Evolutionary conservation across 2,329 filamentous ascomycete genomes (phyloP).

Genomic region (Beauveria pseudobassiana): DNA sequence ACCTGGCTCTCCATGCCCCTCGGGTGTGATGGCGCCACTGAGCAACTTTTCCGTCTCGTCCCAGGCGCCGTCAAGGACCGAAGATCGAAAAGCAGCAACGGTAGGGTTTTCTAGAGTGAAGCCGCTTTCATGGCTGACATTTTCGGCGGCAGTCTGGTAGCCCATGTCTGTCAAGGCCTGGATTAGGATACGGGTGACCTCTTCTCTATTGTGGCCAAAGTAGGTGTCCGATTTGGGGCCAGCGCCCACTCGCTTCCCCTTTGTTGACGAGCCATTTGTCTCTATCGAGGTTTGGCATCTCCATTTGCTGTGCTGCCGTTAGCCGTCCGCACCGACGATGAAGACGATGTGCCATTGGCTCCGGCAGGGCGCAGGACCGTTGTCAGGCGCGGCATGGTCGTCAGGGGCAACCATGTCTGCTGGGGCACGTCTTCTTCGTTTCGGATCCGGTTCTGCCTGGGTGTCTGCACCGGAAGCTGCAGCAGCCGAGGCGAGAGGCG

Average conservation of each 20-base stretch:
- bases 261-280: conserved; percentile 47
- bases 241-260: conserved; percentile 17
- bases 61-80: conserved; percentile 78
- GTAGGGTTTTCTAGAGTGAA: conserved; percentile 79
- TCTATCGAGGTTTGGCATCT: conserved; percentile 34
- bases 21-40: conserved; percentile 42
- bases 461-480: conserved; percentile 12
- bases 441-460: conserved; percentile 22
- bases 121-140: conserved; percentile 73
- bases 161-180: conserved; percentile 86
- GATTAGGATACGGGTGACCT: conserved; percentile 86
- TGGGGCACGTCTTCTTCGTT: conserved; percentile 49
- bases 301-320: conserved; percentile 35
- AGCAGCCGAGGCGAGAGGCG: conserved; percentile 10
- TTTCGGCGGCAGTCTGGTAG: conserved; percentile 68
- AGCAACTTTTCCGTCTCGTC: conserved; percentile 75
- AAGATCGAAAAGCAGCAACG: conserved; percentile 76
- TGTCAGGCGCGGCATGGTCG: conserved; percentile 49
- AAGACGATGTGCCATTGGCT: conserved; percentile 35
- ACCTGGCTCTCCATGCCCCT: conserved; percentile 25
- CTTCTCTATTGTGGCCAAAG: conserved; percentile 82
- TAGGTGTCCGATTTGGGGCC: conserved; percentile 39
- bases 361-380: conserved; percentile 40
- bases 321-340: conserved; percentile 17
- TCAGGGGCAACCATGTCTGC: conserved; percentile 50